Percentiles rank a stretch among this genome's conserved stretches.
These are phyloP conservation scores for Inga laurina DNA, from an alignment of 306 rosid species.

Conservation along the genomic window DNA sequence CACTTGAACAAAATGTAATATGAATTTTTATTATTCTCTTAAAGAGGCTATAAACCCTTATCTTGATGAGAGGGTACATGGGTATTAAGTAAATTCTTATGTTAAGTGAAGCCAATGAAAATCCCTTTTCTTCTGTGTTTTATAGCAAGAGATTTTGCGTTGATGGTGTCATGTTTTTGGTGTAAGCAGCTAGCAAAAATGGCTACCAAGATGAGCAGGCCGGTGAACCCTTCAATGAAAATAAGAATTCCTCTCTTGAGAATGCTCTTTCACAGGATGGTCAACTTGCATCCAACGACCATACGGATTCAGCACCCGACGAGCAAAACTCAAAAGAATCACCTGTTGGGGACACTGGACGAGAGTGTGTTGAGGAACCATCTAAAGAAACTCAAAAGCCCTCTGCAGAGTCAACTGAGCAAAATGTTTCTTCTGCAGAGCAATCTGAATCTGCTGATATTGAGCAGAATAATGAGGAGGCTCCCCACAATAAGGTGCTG, in stretches of 20 bases:
- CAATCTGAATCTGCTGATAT: constrained; percentile 37
- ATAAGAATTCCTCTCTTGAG: constrained; percentile 35
- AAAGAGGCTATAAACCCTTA: neutral
- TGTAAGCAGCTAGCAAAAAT: constrained; percentile 59
- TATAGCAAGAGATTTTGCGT: neutral
- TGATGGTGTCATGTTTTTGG: constrained; percentile 7
- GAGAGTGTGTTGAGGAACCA: constrained; percentile 45
- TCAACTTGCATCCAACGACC: constrained; percentile 41
- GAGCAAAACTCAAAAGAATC: constrained; percentile 46
- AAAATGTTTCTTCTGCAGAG: constrained; percentile 40
- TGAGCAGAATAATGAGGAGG: constrained; percentile 42
- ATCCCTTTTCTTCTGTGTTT: neutral
- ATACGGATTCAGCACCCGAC: constrained; percentile 19
- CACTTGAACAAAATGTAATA: neutral
- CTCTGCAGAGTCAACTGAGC: constrained; percentile 39
- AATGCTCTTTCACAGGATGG: constrained; percentile 28
- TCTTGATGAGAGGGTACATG: neutral
- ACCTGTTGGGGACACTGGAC: constrained; percentile 42
- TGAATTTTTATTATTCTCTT: neutral
- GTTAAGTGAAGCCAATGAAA: neutral
- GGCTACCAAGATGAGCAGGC: constrained; percentile 59
- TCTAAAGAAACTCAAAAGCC: constrained; percentile 46
- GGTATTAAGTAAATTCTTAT: neutral
- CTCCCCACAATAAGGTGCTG: constrained; percentile 66
- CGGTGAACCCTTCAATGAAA: constrained; percentile 36